phyloP scores from a whole-genome alignment of 129 eudicot species.

The Heracleum sosnowskyi region DNA sequence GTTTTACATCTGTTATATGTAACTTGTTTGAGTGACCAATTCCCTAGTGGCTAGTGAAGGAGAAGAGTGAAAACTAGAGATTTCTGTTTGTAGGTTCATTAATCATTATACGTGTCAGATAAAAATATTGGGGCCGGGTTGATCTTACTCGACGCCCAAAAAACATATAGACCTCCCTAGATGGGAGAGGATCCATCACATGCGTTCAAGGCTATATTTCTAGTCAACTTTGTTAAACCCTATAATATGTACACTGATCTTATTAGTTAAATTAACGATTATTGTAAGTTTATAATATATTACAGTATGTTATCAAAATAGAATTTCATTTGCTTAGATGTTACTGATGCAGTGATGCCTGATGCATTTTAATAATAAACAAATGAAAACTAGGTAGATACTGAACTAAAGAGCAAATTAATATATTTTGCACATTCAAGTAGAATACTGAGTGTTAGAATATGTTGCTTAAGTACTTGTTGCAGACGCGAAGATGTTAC shows the following conservation, averaged over 20 bases:
- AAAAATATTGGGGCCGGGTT: not conserved
- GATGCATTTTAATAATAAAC: not conserved
- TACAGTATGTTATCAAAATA: not conserved
- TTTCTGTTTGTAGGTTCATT: not conserved
- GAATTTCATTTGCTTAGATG: not conserved
- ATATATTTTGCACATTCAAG: not conserved
- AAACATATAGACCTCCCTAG: not conserved
- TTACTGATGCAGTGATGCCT: not conserved
- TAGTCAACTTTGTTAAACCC: not conserved
- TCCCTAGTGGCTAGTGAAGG: not conserved
- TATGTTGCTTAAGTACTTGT: not conserved
- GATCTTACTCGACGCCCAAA: not conserved
- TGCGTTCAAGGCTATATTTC: not conserved
- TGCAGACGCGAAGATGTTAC: not conserved
- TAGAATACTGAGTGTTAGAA: not conserved
- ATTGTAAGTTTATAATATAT: no score
- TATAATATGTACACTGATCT: not conserved
- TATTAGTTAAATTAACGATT: no score
- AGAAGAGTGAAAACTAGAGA: not conserved
- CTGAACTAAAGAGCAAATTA: not conserved
- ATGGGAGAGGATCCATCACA: not conserved
- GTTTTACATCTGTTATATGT: not conserved
- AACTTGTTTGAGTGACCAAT: not conserved
- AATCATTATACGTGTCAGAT: not conserved
- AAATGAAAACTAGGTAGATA: not conserved